Percentiles rank a stretch among this genome's conserved stretches.
These are phyloP conservation scores for Alnus glutinosa DNA, from an alignment of 306 rosid species.

Conservation along the genomic window DNA sequence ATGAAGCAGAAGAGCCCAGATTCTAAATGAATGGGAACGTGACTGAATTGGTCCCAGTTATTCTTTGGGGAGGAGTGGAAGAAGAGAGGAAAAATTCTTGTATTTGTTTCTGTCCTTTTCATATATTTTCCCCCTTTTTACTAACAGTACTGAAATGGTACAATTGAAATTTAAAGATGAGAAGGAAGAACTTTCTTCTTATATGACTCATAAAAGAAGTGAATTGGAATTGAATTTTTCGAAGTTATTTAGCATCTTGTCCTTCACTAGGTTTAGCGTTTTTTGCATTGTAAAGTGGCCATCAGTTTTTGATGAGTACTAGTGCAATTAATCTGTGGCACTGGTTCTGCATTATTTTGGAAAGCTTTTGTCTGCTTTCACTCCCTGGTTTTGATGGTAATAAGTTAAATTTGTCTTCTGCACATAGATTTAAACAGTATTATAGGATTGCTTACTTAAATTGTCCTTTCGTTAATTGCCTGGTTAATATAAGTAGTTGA, in stretches of 20 bases:
- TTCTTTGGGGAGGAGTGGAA: too few relatives aligned
- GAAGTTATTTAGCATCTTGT: background rate
- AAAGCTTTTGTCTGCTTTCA: constrained; percentile 2
- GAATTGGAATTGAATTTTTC: background rate
- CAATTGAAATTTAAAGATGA: background rate
- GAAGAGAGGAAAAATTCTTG: background rate
- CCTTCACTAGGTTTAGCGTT: background rate
- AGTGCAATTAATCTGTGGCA: background rate
- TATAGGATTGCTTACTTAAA: background rate
- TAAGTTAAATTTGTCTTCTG: background rate
- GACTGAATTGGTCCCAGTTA: too few relatives aligned
- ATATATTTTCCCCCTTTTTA: background rate
- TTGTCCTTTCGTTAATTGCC: background rate
- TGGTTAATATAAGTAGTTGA: background rate
- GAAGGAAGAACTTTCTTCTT: background rate
- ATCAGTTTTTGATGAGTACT: background rate
- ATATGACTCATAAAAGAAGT: background rate
- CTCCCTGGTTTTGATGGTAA: background rate
- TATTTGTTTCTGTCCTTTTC: background rate
- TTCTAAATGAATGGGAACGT: too few relatives aligned
- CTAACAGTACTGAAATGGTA: background rate
- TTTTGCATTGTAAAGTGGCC: background rate
- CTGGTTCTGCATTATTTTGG: background rate
- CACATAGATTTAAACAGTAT: background rate
- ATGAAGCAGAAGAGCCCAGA: too few relatives aligned